Conservation (phyloP, 768 basidiomycete species). For the Tulasnella calospora region DNA sequence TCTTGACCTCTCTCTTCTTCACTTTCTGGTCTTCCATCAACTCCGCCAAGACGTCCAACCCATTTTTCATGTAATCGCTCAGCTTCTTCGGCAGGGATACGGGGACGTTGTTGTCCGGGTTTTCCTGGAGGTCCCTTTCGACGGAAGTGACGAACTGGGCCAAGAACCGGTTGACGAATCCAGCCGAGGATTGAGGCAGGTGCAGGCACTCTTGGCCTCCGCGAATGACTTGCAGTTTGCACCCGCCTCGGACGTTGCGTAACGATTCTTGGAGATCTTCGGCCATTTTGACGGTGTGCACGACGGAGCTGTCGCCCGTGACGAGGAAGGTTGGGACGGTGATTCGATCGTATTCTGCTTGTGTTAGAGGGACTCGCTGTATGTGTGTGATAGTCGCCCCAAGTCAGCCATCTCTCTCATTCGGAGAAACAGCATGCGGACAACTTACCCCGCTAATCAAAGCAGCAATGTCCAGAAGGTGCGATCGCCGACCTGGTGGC, state of each 20-base stretch:
- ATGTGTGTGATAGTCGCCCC: conserved; percentile 46
- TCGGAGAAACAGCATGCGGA: background rate
- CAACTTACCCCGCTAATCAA: conserved; percentile 11
- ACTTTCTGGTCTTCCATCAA: conserved; percentile 10
- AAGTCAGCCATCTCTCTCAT: conserved; percentile 36
- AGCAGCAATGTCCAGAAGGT: conserved; percentile 44
- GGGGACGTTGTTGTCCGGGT: background rate
- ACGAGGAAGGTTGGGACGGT: conserved; percentile 43
- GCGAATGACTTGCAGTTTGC: conserved; percentile 12
- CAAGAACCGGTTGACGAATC: conserved; percentile 6
- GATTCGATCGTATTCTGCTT: conserved; percentile 49
- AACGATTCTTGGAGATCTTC: conserved; percentile 5
- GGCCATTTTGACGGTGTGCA: conserved; percentile 15
- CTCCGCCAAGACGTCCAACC: background rate
- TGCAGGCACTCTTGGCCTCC: conserved; percentile 13
- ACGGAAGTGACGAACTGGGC: conserved; percentile 2
- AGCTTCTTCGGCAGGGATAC: background rate
- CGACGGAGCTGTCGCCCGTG: conserved; percentile 12
- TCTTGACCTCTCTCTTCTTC: conserved; percentile 5
- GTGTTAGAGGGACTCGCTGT: conserved; percentile 53
- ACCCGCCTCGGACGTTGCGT: background rate
- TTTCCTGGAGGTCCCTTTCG: background rate
- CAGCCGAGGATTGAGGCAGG: background rate
- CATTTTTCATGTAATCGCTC: conserved; percentile 7
- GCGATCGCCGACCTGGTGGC: conserved; percentile 52